A percentile compares a stretch with the other conserved stretches of the same genome.
These are phyloP conservation scores for Stephania japonica DNA, from an alignment of 164 flowering plant species.

Conservation along the genomic window DNA sequence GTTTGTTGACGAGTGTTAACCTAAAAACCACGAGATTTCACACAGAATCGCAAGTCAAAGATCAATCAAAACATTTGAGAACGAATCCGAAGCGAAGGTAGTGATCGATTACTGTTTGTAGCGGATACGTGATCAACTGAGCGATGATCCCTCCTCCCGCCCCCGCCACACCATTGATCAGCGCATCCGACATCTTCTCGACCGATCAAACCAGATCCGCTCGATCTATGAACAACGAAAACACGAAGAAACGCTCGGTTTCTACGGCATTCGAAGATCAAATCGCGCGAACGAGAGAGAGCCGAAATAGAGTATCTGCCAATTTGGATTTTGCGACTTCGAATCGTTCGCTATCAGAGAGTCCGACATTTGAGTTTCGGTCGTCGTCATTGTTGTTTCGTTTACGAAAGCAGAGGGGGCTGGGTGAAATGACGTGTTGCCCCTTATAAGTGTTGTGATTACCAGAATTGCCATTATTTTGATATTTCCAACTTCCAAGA, in stretches of 20 bases:
- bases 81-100: neutral
- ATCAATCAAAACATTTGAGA: neutral
- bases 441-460: neutral
- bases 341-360: neutral
- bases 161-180: slow-evolving; percentile 95
- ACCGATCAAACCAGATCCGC: neutral
- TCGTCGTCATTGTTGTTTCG: neutral
- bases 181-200: slow-evolving; percentile 71
- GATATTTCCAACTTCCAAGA: no score
- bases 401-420: neutral
- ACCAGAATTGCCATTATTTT: neutral
- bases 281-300: neutral
- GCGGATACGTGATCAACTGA: slow-evolving; percentile 89
- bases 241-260: no score
- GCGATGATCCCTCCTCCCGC: slow-evolving; percentile 97
- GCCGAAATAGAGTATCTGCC: neutral
- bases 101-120: slow-evolving; percentile 58
- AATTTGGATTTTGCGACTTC: neutral
- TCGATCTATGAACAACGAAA: neutral
- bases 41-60: neutral
- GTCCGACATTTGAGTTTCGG: neutral
- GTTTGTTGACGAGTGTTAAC: slow-evolving; percentile 95
- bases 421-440: neutral
- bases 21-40: slow-evolving; percentile 21
- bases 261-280: slow-evolving; percentile 5